phyloP scores from a whole-genome alignment of 202 grass and related monocot genomes.

The Cymbopogon flexuosus region DNA sequence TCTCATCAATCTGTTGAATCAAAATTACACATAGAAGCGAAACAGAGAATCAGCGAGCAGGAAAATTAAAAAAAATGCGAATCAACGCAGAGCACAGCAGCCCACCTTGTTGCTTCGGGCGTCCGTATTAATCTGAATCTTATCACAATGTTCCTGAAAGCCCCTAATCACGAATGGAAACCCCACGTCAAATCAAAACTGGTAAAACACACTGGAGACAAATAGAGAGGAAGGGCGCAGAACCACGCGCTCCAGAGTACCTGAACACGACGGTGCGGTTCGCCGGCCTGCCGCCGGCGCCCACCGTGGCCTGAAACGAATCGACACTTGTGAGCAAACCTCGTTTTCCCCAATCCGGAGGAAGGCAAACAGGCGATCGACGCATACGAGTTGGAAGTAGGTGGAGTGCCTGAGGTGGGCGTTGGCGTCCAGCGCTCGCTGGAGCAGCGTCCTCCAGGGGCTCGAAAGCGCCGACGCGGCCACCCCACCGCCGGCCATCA shows the following conservation, averaged over 20 bases:
- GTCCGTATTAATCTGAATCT: slow-evolving; percentile 85
- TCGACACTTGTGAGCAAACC: not conserved
- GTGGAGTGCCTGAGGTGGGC: slow-evolving; percentile 73
- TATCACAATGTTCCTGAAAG: slow-evolving; percentile 66
- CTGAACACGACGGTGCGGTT: slow-evolving; percentile 95
- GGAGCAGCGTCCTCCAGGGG: slow-evolving; percentile 70
- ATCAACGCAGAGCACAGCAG: not conserved
- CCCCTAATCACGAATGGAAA: slow-evolving; percentile 38
- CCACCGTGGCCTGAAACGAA: slow-evolving; percentile 59
- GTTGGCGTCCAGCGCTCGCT: slow-evolving; percentile 67
- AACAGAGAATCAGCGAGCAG: not conserved
- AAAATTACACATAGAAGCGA: slow-evolving; percentile 2
- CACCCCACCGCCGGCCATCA: slow-evolving; percentile 39
- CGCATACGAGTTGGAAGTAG: slow-evolving; percentile 77
- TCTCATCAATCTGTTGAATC: slow-evolving; percentile 49
- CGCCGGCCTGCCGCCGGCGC: slow-evolving; percentile 51
- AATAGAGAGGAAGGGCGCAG: not conserved
- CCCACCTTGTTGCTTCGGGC: slow-evolving; percentile 60
- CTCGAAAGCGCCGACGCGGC: slow-evolving; percentile 35
- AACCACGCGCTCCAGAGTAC: slow-evolving; percentile 4
- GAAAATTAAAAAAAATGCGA: not conserved
- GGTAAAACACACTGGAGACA: not conserved
- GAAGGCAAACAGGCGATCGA: not conserved
- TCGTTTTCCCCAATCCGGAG: not conserved
- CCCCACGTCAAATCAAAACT: not conserved